A percentile compares a stretch with the other conserved stretches of the same genome.
Evolutionary conservation across 2,329 filamentous ascomycete genomes (phyloP).

Genomic region (Claviceps sorghi): DNA sequence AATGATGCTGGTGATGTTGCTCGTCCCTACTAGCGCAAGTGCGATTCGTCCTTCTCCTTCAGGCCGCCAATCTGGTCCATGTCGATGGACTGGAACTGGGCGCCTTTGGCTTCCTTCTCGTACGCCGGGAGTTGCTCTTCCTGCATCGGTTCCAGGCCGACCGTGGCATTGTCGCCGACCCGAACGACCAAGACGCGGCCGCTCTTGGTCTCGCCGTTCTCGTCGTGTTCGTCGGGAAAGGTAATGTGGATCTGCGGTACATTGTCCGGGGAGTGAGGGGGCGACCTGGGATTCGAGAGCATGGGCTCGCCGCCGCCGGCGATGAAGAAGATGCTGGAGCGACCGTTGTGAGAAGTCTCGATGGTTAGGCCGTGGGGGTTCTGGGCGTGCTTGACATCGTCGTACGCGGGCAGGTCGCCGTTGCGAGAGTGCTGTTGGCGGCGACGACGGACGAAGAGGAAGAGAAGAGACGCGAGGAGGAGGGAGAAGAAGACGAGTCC

Average conservation of each 20-base stretch:
- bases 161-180: conserved; percentile 69
- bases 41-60: conserved; percentile 62
- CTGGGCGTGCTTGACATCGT: conserved; percentile 40
- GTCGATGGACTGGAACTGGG: conserved; percentile 83
- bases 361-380: conserved; percentile 44
- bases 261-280: conserved; percentile 65
- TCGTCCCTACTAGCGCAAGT: conserved; percentile 19
- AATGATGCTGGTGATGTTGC: too few relatives aligned
- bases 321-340: conserved; percentile 61
- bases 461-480: conserved; percentile 49
- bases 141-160: conserved; percentile 78
- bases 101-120: conserved; percentile 60
- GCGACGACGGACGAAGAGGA: conserved; percentile 55
- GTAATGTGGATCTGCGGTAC: conserved; percentile 96
- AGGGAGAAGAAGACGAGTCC: conserved; percentile 62
- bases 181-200: conserved; percentile 84
- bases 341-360: conserved; percentile 38
- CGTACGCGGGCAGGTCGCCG: conserved; percentile 54
- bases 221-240: conserved; percentile 90
- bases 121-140: conserved; percentile 76
- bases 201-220: conserved; percentile 63
- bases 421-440: conserved; percentile 31
- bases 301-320: conserved; percentile 63
- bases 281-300: conserved; percentile 58
- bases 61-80: conserved; percentile 88